phyloP scores from a whole-genome alignment of 2,329 filamentous ascomycete species.

The Diaporthe citri region DNA sequence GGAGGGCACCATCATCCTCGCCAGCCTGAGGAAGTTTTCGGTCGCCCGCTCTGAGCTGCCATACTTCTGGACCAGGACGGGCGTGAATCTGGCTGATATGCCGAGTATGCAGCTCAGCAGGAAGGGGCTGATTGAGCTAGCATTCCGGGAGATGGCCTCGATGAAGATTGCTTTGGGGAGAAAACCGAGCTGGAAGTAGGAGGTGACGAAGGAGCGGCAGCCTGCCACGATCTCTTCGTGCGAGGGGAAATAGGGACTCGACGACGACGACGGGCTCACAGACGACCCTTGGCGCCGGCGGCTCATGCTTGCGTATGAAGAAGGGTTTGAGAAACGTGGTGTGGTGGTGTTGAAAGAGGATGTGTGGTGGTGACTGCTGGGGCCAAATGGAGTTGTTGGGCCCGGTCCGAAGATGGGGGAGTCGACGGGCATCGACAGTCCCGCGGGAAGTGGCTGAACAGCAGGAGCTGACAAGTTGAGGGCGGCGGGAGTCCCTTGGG shows the following conservation, averaged over 20 bases:
- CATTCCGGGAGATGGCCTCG: constrained; percentile 43
- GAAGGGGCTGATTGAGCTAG: constrained; percentile 46
- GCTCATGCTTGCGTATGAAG: constrained; percentile 17
- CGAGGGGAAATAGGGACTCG: constrained; percentile 40
- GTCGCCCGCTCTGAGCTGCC: constrained; percentile 45
- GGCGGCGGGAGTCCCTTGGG: constrained; percentile 24
- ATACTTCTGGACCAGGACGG: constrained; percentile 45
- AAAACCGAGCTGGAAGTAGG: constrained; percentile 51
- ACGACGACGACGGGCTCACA: constrained; percentile 1
- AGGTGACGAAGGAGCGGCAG: constrained; percentile 47
- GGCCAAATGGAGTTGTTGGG: constrained; percentile 18
- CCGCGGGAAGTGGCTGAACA: constrained; percentile 32
- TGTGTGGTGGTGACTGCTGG: constrained; percentile 21
- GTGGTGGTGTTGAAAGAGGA: constrained; percentile 16
- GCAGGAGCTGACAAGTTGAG: constrained; percentile 24
- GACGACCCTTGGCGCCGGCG: constrained; percentile 27
- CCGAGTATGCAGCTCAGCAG: constrained; percentile 48
- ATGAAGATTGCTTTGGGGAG: constrained; percentile 50
- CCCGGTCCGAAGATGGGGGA: constrained; percentile 18
- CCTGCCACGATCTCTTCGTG: constrained; percentile 47
- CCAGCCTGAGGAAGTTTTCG: constrained; percentile 46
- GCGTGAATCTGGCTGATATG: constrained; percentile 50
- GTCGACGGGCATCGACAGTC: constrained; percentile 33
- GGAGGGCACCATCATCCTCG: constrained; percentile 43
- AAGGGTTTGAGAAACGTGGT: constrained; percentile 27